A percentile compares a stretch with the other conserved stretches of the same genome.
phyloP scores from a whole-genome alignment of 768 basidiomycete genomes.

The Amanita fuliginea region DNA sequence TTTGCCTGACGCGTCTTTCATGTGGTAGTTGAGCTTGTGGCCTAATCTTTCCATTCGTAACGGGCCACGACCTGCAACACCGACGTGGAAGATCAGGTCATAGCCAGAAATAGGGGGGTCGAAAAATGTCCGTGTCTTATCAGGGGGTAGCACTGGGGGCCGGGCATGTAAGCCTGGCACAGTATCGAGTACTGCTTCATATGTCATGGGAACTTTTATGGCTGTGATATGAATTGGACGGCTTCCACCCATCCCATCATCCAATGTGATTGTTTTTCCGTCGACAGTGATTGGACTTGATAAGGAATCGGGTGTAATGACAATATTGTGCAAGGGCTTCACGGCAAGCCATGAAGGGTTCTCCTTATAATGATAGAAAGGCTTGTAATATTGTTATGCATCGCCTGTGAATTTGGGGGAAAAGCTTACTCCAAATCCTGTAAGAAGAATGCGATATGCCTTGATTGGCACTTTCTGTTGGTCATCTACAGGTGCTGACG shows the following conservation, averaged over 20 bases:
- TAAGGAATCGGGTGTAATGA: conserved; percentile 30
- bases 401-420: conserved; percentile 8
- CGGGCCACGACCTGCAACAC: conserved; percentile 53
- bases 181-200: conserved; percentile 41
- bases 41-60: conserved; percentile 53
- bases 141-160: conserved; percentile 39
- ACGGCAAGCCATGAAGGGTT: conserved; percentile 73
- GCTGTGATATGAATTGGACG: conserved; percentile 50
- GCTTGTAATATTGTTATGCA: conserved; percentile 23
- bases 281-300: conserved; percentile 16
- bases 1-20: conserved; percentile 52
- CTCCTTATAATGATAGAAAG: conserved; percentile 40
- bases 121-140: conserved; percentile 20
- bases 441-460: conserved; percentile 23
- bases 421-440: conserved; percentile 25
- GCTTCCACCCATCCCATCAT: conserved; percentile 4
- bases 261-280: conserved; percentile 11
- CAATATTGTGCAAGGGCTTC: conserved; percentile 44
- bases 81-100: conserved; percentile 64
- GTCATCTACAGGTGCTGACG: neutral
- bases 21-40: conserved; percentile 59
- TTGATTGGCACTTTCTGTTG: conserved; percentile 1
- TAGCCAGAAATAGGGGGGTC: conserved; percentile 39
- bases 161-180: conserved; percentile 50
- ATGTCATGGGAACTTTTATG: conserved; percentile 46